Evolutionary conservation across 2,329 filamentous ascomycete species (phyloP).

Genomic region (Beauveria rudraprayagi): DNA sequence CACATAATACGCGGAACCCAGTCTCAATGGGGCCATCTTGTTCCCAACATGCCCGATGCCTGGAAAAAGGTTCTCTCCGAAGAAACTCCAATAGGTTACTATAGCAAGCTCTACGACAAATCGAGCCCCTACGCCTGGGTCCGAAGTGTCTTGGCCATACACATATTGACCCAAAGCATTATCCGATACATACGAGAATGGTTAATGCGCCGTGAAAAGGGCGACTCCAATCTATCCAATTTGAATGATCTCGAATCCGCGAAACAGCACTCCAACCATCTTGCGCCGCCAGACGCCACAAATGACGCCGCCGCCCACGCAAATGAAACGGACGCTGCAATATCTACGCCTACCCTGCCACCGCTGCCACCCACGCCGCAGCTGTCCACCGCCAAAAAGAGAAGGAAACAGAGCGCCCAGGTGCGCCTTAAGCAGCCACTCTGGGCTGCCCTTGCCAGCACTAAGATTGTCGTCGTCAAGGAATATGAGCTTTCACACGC

Average conservation of each 20-base stretch:
- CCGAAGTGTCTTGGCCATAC: slow-evolving; percentile 61
- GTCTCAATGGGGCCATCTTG: slow-evolving; percentile 38
- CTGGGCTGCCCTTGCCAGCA: slow-evolving; percentile 90
- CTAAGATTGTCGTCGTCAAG: slow-evolving; percentile 93
- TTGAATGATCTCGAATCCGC: slow-evolving; percentile 56
- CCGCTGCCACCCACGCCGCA: slow-evolving; percentile 29
- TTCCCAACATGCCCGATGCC: slow-evolving; percentile 37
- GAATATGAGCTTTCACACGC: slow-evolving; percentile 78
- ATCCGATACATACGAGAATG: slow-evolving; percentile 63
- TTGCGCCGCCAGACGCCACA: slow-evolving; percentile 23
- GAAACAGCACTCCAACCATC: slow-evolving; percentile 35
- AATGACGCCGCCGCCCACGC: slow-evolving; percentile 14
- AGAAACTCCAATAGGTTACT: slow-evolving; percentile 31
- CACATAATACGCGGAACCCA: slow-evolving; percentile 44
- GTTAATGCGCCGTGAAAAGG: slow-evolving; percentile 54
- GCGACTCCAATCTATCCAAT: slow-evolving; percentile 37
- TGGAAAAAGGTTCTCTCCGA: slow-evolving; percentile 21
- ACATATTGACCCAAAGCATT: slow-evolving; percentile 66
- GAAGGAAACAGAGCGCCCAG: slow-evolving; percentile 83
- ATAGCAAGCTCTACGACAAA: slow-evolving; percentile 47
- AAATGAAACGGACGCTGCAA: not conserved
- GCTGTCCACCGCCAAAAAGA: slow-evolving; percentile 62
- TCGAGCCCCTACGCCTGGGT: slow-evolving; percentile 57
- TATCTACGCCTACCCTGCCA: not conserved
- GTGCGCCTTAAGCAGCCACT: slow-evolving; percentile 85